Conservation (phyloP, 331 rosid genomes). For the Stylosanthes scabra region DNA sequence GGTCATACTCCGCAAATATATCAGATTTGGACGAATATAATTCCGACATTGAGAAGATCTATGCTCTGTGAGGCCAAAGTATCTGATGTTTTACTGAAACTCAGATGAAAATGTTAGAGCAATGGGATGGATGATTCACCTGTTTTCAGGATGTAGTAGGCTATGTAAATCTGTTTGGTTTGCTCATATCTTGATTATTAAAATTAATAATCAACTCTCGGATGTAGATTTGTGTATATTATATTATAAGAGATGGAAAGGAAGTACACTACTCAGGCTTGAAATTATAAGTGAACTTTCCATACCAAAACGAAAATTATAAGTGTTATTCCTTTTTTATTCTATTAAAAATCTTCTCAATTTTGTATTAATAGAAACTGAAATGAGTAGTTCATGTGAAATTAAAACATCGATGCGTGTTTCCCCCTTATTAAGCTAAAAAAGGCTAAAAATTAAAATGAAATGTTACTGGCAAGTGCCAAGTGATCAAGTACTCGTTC, state of each 20-base stretch:
- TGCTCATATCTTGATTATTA: slow-evolving; percentile 7
- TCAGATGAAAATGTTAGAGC: slow-evolving; percentile 16
- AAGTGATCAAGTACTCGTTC: too few species aligned
- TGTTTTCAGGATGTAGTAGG: slow-evolving; percentile 23
- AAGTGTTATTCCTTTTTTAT: too few species aligned
- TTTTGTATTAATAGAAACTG: too few species aligned
- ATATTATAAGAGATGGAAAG: not conserved
- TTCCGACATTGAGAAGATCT: slow-evolving; percentile 88
- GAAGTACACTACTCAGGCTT: not conserved
- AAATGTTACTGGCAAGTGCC: too few species aligned
- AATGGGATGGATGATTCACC: slow-evolving; percentile 9
- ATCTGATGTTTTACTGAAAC: slow-evolving; percentile 27
- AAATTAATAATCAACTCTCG: slow-evolving; percentile 10
- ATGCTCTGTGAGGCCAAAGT: slow-evolving; percentile 56
- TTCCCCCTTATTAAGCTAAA: too few species aligned
- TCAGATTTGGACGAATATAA: slow-evolving; percentile 81
- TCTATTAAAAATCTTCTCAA: too few species aligned
- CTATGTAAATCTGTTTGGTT: not conserved
- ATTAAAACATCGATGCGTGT: too few species aligned
- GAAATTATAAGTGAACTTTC: not conserved
- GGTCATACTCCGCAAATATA: slow-evolving; percentile 89
- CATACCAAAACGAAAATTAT: too few species aligned
- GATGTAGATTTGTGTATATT: slow-evolving; percentile 42
- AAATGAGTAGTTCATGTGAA: too few species aligned
- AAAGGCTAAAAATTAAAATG: too few species aligned